A percentile compares a stretch with the other conserved stretches of the same genome.
Evolutionary conservation across 345 rosid species (phyloP).

Genomic region (Brassica juncea): DNA sequence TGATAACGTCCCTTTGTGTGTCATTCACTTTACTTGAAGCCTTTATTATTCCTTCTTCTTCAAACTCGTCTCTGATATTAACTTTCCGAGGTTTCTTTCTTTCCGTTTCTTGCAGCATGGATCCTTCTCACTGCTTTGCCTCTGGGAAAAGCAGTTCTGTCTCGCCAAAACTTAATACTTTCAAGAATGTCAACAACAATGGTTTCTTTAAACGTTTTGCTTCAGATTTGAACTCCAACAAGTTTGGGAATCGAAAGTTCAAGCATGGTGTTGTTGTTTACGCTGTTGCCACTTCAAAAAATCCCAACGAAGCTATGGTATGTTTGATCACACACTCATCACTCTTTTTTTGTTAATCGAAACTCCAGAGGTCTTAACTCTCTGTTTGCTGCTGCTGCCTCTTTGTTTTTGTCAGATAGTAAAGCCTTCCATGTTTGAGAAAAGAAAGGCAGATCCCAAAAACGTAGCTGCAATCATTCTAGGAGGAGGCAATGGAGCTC

Average conservation of each 20-base stretch:
- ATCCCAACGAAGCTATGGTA: conserved; percentile 60
- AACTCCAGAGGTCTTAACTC: conserved; percentile 8
- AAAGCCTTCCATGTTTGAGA: conserved; percentile 49
- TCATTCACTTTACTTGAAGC: conserved; percentile 55
- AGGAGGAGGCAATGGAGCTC: conserved; percentile 90
- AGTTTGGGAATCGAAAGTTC: conserved; percentile 41
- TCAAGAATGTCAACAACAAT: conserved; percentile 43
- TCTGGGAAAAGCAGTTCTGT: conserved; percentile 42
- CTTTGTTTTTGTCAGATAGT: conserved; percentile 45
- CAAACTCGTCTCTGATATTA: conserved; percentile 18
- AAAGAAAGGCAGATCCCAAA: conserved; percentile 69
- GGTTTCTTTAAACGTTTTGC: conserved; percentile 42
- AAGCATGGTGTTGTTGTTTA: conserved; percentile 54
- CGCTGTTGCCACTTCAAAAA: conserved; percentile 68
- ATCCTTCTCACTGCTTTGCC: conserved; percentile 57
- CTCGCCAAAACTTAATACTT: conserved; percentile 40
- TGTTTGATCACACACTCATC: conserved; percentile 25
- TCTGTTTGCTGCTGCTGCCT: conserved; percentile 7
- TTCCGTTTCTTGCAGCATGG: conserved; percentile 50
- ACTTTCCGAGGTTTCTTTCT: conserved; percentile 31
- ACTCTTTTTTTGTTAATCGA: not conserved
- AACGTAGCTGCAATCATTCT: conserved; percentile 75
- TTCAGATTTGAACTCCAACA: conserved; percentile 46
- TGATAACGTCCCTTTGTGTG: conserved; percentile 39
- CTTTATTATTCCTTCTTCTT: conserved; percentile 39